A percentile compares a stretch with the other conserved stretches of the same genome.
phyloP scores from a whole-genome alignment of 2,329 filamentous ascomycete genomes.

The Colletotrichum spinosum region DNA sequence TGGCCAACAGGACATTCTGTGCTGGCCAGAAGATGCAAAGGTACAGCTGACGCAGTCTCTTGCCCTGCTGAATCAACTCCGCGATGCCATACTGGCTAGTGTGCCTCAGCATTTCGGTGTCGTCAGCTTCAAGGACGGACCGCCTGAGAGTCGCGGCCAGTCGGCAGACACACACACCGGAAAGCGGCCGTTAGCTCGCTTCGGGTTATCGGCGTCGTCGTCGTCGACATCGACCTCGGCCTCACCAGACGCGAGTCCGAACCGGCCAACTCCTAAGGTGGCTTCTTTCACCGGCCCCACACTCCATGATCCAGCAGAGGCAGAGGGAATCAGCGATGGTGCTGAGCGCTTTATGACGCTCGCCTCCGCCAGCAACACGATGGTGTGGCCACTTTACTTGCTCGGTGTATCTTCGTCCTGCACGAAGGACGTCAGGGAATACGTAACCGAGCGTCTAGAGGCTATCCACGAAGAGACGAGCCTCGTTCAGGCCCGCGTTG shows the following conservation, averaged over 20 bases:
- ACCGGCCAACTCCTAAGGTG: conserved; percentile 9
- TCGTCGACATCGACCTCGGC: conserved; percentile 42
- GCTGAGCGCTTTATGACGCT: conserved; percentile 61
- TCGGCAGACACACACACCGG: conserved; percentile 45
- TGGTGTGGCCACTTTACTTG: conserved; percentile 63
- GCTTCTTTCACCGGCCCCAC: conserved; percentile 44
- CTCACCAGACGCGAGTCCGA: conserved; percentile 39
- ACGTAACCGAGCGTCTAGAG: conserved; percentile 57
- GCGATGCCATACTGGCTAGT: conserved; percentile 57
- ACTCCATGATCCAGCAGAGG: conserved; percentile 54
- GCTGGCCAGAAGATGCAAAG: conserved; percentile 45
- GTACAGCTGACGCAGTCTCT: conserved; percentile 51
- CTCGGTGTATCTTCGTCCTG: conserved; percentile 61
- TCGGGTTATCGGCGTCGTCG: conserved; percentile 41
- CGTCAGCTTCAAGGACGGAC: conserved; percentile 54
- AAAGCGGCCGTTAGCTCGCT: conserved; percentile 44
- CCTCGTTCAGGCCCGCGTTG: conserved; percentile 56
- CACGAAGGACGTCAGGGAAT: conserved; percentile 53
- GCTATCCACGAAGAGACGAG: conserved; percentile 59
- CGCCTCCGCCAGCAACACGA: conserved; percentile 59
- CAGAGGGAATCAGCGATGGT: conserved; percentile 48
- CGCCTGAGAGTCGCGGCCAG: conserved; percentile 39
- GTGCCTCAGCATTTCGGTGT: conserved; percentile 63
- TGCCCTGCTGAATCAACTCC: conserved; percentile 52
- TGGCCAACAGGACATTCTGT: conserved; percentile 36